These are phyloP conservation scores for Candida chilensis DNA, from an alignment of 805 yeast species.

Conservation along the genomic window DNA sequence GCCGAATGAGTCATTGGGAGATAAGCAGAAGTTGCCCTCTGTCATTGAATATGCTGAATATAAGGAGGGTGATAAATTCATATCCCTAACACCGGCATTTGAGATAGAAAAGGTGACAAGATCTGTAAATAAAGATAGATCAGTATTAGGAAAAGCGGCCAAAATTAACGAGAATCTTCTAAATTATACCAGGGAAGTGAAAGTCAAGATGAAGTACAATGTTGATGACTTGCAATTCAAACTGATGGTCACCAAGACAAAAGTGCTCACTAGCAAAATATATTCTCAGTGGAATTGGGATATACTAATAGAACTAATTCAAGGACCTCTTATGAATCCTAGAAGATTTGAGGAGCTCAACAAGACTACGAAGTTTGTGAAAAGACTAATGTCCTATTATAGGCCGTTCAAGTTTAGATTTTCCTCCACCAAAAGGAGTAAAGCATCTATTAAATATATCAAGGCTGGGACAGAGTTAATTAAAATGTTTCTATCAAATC, in stretches of 20 bases:
- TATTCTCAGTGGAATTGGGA: slow-evolving; percentile 87
- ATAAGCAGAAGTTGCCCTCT: slow-evolving; percentile 8
- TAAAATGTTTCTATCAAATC: slow-evolving; percentile 49
- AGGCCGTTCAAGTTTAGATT: slow-evolving; percentile 88
- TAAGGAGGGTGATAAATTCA: slow-evolving; percentile 7
- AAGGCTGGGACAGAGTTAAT: slow-evolving; percentile 71
- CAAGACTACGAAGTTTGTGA: slow-evolving; percentile 76
- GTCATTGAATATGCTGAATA: slow-evolving; percentile 17
- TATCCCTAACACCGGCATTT: slow-evolving; percentile 28
- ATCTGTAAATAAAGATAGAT: slow-evolving; percentile 24
- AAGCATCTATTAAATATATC: slow-evolving; percentile 46
- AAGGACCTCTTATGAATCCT: slow-evolving; percentile 74
- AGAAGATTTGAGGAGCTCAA: slow-evolving; percentile 69
- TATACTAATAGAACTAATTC: slow-evolving; percentile 57
- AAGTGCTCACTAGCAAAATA: slow-evolving; percentile 70
- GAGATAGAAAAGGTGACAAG: slow-evolving; percentile 37
- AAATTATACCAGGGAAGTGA: slow-evolving; percentile 8
- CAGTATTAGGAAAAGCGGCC: slow-evolving; percentile 18
- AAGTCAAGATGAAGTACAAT: slow-evolving; percentile 7
- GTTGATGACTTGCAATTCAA: slow-evolving; percentile 62
- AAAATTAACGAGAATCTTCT: slow-evolving; percentile 10
- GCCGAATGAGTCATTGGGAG: slow-evolving; percentile 33
- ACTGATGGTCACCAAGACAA: slow-evolving; percentile 55
- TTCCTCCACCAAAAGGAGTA: slow-evolving; percentile 40
- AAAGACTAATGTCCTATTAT: slow-evolving; percentile 76